phyloP scores from a whole-genome alignment of 805 yeast genomes.

The Candida jianshihensis region DNA sequence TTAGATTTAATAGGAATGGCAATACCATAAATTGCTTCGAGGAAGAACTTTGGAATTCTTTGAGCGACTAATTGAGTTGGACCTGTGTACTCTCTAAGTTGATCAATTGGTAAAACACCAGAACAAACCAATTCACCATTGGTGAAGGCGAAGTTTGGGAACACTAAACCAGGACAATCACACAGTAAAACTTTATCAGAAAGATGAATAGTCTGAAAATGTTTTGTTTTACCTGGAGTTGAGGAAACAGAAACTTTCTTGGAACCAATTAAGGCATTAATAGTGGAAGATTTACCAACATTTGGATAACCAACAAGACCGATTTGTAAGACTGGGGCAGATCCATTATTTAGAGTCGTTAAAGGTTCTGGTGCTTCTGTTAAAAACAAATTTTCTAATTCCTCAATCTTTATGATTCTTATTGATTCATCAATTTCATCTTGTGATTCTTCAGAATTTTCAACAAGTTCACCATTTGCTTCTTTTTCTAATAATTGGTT shows the following conservation, averaged over 20 bases:
- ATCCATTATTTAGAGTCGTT: constrained; percentile 48
- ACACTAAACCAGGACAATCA: constrained; percentile 98
- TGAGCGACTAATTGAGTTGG: constrained; percentile 82
- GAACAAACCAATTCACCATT: constrained; percentile 95
- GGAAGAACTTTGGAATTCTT: constrained; percentile 78
- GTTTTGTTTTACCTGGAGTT: constrained; percentile 98
- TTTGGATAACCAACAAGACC: constrained; percentile 98
- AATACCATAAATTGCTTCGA: constrained; percentile 93
- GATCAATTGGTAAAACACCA: constrained; percentile 98
- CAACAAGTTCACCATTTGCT: constrained; percentile 29
- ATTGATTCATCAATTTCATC: constrained; percentile 39
- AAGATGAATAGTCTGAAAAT: constrained; percentile 90
- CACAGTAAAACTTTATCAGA: constrained; percentile 80
- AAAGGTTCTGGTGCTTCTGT: constrained; percentile 68
- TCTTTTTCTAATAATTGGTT: constrained; percentile 67
- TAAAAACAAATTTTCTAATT: constrained; percentile 75
- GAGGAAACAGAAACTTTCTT: constrained; percentile 97
- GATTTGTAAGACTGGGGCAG: constrained; percentile 65
- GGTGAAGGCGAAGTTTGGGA: constrained; percentile 95
- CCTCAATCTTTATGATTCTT: constrained; percentile 71
- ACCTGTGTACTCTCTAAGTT: constrained; percentile 84
- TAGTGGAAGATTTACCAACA: constrained; percentile 95
- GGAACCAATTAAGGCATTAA: constrained; percentile 92
- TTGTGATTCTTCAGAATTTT: constrained; percentile 6
- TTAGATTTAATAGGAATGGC: constrained; percentile 67